Evolutionary conservation across 306 rosid species (phyloP), one percentile per base, ranked within the genome.

Genomic region (Ochetophila trinervis): DNA sequence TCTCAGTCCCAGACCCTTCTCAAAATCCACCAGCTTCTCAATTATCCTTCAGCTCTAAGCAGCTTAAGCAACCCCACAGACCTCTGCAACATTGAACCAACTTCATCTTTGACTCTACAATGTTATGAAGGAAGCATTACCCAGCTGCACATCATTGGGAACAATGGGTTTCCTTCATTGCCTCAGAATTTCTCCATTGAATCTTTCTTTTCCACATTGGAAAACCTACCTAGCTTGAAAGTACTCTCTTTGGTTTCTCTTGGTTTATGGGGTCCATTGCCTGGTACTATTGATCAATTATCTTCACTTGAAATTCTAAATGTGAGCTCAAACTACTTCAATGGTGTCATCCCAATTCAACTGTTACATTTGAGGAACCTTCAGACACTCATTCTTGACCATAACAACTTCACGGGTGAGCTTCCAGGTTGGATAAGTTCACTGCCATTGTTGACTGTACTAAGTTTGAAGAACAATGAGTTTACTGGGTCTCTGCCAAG

Each of bases 281-380:
- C 99, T 65, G 70, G 74, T 61, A 78, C 51, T 64, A 64, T 90
- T 63, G 67, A 62, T 22, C 58, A 66, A 8, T 40, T 90, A 45
- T 55, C 81, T 59, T 93, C 91, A n/a, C 71, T 89, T 37, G 98
- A 93, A 75, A 93, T 89, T 65, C 86, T 93, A 11, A 87, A 93
- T 76, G 72, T 87, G 34, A 86, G 85, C 74, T 76, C 88, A 57
- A 93, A 93, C 62, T 54, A 80, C 78, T 81, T 89, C 67, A 64
- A 22, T 80, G 97, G 97, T 7, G 60, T 54, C 24, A 76, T 93
- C 18, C 96, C 99, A 15, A 15, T 27, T 16, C 74, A 84, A 0
- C 66, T 93, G 81, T 83, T 95, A 27, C 37, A 62, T 57, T 70
- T 84, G 68, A 81, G 56, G 66, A 86, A 67, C 79, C 86, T 93